Evolutionary conservation across 2,329 filamentous ascomycete genomes (phyloP), one percentile per base, ranked within the genome.

Genomic region (Drechmeria coniospora): DNA sequence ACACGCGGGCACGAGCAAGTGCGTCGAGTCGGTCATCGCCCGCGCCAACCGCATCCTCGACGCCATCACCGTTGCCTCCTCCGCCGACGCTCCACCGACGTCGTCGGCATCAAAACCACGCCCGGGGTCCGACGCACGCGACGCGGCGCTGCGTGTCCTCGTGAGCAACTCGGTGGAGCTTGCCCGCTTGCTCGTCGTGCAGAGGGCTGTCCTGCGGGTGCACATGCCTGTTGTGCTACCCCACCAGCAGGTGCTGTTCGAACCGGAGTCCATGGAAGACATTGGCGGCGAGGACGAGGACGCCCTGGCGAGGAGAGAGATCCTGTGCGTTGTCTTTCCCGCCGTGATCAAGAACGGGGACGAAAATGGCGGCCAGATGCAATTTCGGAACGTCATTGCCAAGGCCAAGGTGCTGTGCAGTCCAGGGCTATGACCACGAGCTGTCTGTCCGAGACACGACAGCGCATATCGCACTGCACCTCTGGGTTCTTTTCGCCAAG

Each of bases 351-450:
- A 79, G 51, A 53, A 59, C 14, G 74, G 74, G 5, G 71, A 78
- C 45, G 73, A 76, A 51, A 67, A 63, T 35, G 74, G 74, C 15
- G 61, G 64, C 21, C 64, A 73, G 35, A 49, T 66, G 39, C 65
- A 76, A 41, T 65, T 68, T 35, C 58, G 61, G 23, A 79, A 78
- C 43, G 60, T 78, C 25, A 67, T 79, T 36, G 56, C 65, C 32
- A 79, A 76, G 50, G 68, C 72, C n/a, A 66, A 65, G 39, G 74
- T 79, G 5, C 49, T 78, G 26, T 77, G 73, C 42, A 54, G 53
- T 27, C 54, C 61, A 7, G 61, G 65, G 40, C 42, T 45, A 21
- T 40, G 26, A 27, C 3, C n/a, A n/a, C n/a, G n/a, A n/a, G n/a
- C n/a, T n/a, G n/a, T n/a, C n/a, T n/a, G n/a, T n/a, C n/a, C n/a